These are phyloP conservation scores for Closterium sp. DNA, from an alignment of 139 green algal genomes.

Conservation along the genomic window DNA sequence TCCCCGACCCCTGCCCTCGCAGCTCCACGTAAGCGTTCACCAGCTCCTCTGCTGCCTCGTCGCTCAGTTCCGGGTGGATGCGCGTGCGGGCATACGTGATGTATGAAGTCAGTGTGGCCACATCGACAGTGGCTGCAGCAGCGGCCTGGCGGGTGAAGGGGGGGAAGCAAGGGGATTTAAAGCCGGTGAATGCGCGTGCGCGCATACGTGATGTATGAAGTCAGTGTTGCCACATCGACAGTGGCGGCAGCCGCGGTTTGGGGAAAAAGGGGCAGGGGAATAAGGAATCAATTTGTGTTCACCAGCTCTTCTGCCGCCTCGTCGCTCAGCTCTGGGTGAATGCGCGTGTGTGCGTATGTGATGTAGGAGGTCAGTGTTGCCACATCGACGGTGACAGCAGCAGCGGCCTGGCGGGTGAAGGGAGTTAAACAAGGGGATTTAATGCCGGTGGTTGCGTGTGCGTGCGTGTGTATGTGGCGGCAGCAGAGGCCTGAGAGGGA, in stretches of 20 bases:
- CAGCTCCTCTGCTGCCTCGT: slow-evolving; percentile 64
- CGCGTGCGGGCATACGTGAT: slow-evolving; percentile 79
- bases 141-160: no score
- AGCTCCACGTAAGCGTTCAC: slow-evolving; percentile 82
- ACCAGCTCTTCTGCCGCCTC: slow-evolving; percentile 65
- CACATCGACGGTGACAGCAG: slow-evolving; percentile 54
- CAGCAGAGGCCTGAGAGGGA: slow-evolving; percentile 77
- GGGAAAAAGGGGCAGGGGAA: slow-evolving; percentile 72
- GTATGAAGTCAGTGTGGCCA: slow-evolving; percentile 80
- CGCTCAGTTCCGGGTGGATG: slow-evolving; percentile 68
- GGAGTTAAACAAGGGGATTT: not conserved
- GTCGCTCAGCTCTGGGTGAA: slow-evolving; percentile 70
- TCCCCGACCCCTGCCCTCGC: slow-evolving; percentile 50
- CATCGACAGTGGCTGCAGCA: slow-evolving; percentile 50
- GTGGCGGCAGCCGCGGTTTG: not conserved
- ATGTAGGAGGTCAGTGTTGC: slow-evolving; percentile 86
- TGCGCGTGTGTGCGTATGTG: slow-evolving; percentile 70
- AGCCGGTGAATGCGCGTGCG: slow-evolving; percentile 64
- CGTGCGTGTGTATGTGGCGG: slow-evolving; percentile 72
- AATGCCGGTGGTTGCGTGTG: slow-evolving; percentile 53
- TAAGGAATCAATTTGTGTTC: no score
- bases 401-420: not conserved
- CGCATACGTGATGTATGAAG: slow-evolving; percentile 88
- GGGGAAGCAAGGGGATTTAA: no score
- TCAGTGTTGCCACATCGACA: slow-evolving; percentile 67